Percentiles rank a stretch among this genome's conserved stretches.
Evolutionary conservation across 1,284 basidiomycete genomes (phyloP).

Genomic region (Veloporphyrellus conicus): DNA sequence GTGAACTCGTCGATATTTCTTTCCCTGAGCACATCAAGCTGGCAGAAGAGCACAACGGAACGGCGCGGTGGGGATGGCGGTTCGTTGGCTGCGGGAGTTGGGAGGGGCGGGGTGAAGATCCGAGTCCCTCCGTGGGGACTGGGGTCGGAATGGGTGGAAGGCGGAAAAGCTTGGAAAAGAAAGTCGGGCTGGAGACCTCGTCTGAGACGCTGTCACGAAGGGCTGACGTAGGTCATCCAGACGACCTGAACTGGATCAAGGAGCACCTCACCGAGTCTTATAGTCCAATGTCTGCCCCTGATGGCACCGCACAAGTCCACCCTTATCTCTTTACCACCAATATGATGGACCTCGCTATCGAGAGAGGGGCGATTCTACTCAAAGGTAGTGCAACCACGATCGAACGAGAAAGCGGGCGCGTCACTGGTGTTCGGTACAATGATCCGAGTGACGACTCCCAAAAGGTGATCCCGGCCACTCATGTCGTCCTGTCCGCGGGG

Average conservation of each 20-base stretch:
- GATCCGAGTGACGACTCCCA: constrained; percentile 33
- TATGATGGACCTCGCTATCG: constrained; percentile 66
- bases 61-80: constrained; percentile 79
- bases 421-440: constrained; percentile 54
- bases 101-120: constrained; percentile 54
- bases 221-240: constrained; percentile 45
- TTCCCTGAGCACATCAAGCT: constrained; percentile 78
- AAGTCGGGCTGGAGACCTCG: constrained; percentile 39
- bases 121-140: constrained; percentile 21
- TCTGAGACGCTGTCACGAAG: constrained; percentile 14
- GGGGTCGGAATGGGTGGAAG: constrained; percentile 31
- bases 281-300: constrained; percentile 52
- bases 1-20: constrained; percentile 74
- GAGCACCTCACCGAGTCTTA: constrained; percentile 57
- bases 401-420: constrained; percentile 36
- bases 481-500: constrained; percentile 76
- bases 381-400: constrained; percentile 45
- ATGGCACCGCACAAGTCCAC: constrained; percentile 75
- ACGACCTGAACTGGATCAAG: constrained; percentile 61
- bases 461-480: constrained; percentile 49
- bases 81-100: constrained; percentile 61
- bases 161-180: constrained; percentile 54
- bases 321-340: constrained; percentile 76
- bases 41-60: constrained; percentile 69
- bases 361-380: constrained; percentile 47